These are phyloP conservation scores for Scytalidium sp. DNA, from an alignment of 2,329 filamentous ascomycete genomes.

Conservation along the genomic window DNA sequence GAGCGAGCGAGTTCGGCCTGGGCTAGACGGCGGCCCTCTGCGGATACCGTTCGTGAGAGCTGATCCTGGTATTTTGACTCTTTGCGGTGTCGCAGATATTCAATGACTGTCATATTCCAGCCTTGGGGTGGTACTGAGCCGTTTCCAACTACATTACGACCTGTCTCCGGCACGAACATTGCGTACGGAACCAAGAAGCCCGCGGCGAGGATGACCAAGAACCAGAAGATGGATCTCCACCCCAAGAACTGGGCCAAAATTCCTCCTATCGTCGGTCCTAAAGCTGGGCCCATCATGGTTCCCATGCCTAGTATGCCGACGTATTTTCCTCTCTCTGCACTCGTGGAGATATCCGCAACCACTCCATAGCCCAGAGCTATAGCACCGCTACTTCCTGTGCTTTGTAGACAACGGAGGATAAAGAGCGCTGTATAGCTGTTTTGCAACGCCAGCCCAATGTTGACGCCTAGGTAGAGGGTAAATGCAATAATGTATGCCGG, in stretches of 20 bases:
- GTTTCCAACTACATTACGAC: conserved; percentile 30
- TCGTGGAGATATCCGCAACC: conserved; percentile 68
- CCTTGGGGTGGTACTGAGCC: conserved; percentile 52
- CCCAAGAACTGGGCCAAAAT: conserved; percentile 42
- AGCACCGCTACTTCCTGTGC: conserved; percentile 52
- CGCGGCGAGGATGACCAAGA: conserved; percentile 44
- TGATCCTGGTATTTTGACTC: conserved; percentile 17
- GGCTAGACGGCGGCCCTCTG: conserved; percentile 27
- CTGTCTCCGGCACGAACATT: conserved; percentile 28
- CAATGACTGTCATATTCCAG: conserved; percentile 56
- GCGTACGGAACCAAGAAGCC: conserved; percentile 31
- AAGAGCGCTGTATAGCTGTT: conserved; percentile 50
- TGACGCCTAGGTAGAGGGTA: conserved; percentile 51
- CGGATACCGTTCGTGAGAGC: conserved; percentile 26
- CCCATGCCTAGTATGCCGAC: conserved; percentile 66
- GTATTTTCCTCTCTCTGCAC: conserved; percentile 68
- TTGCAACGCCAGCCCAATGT: conserved; percentile 52
- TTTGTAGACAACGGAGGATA: conserved; percentile 55
- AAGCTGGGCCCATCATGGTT: conserved; percentile 39
- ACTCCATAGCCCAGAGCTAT: conserved; percentile 70
- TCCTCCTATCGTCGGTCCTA: conserved; percentile 50
- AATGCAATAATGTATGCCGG: conserved; percentile 57
- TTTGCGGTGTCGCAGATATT: conserved; percentile 33
- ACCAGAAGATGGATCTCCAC: conserved; percentile 53
- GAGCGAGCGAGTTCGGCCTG: conserved; percentile 32